Conservation (phyloP, 257 asterid species). For the Przewalskia tangutica region DNA sequence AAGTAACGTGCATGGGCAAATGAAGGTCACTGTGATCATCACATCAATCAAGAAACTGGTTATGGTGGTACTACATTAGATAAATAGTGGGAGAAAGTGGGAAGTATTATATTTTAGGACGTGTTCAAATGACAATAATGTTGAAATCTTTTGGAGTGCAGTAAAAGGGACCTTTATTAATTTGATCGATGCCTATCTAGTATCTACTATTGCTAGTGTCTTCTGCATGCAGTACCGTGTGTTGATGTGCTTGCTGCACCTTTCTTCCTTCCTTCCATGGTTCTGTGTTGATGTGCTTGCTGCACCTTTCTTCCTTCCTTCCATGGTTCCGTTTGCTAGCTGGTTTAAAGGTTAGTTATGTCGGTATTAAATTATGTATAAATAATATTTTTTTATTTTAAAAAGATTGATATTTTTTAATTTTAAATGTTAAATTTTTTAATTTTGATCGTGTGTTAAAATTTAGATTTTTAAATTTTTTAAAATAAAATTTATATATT, state of each 20-base stretch:
- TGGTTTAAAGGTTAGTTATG: no score
- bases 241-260: neutral
- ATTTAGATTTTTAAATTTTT: no score
- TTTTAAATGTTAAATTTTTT: no score
- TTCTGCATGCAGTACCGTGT: neutral
- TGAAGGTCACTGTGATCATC: conserved; percentile 30
- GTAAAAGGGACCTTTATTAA: conserved; percentile 26
- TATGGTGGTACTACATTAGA: conserved; percentile 2
- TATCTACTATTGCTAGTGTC: neutral
- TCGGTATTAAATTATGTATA: no score
- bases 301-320: neutral
- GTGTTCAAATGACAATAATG: conserved; percentile 6
- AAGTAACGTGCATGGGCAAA: conserved; percentile 20
- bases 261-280: neutral
- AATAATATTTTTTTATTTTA: no score
- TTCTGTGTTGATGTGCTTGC: neutral
- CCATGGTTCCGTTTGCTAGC: no score
- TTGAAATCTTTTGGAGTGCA: conserved; percentile 18
- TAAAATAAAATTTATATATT: no score
- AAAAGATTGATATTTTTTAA: no score
- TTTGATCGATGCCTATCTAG: neutral
- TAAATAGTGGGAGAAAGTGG: neutral
- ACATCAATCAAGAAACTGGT: conserved; percentile 20
- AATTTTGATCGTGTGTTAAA: no score
- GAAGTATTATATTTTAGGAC: conserved; percentile 7